These are phyloP conservation scores for Hymenoscyphus repandus DNA, from an alignment of 2,329 filamentous ascomycete species.

Conservation along the genomic window DNA sequence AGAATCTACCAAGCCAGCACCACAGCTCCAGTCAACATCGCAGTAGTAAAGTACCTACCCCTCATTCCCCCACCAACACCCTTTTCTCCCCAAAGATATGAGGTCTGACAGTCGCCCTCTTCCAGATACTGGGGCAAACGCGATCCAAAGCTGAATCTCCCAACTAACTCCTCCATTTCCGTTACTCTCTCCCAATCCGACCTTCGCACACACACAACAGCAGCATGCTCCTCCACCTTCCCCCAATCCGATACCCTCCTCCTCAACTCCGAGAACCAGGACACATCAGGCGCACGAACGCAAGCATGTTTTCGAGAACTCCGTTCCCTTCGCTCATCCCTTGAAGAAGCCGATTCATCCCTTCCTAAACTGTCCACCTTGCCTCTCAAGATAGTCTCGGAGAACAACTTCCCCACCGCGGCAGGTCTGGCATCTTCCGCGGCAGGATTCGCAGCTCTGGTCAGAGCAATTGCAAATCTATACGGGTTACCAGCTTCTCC, in stretches of 20 bases:
- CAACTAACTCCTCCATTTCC: conserved; percentile 95
- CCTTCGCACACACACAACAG: conserved; percentile 92
- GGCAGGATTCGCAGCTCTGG: conserved; percentile 63
- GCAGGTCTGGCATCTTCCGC: conserved; percentile 77
- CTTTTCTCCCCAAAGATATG: conserved; percentile 13
- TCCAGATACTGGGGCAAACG: conserved; percentile 91
- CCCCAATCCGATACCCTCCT: conserved; percentile 64
- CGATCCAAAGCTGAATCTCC: conserved; percentile 87
- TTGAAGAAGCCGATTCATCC: conserved; percentile 67
- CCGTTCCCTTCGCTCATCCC: conserved; percentile 65
- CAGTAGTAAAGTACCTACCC: conserved; percentile 77
- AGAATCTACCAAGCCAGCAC: conserved; percentile 85
- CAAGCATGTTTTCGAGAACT: conserved; percentile 90
- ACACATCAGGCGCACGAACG: conserved; percentile 83
- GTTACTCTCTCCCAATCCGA: conserved; percentile 94
- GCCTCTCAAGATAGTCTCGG: conserved; percentile 80
- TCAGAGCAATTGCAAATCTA: conserved; percentile 85
- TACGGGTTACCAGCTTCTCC: conserved; percentile 80
- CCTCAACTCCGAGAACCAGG: conserved; percentile 78
- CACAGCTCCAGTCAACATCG: conserved; percentile 96
- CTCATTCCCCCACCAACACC: conserved; percentile 10
- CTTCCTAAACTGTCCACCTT: conserved; percentile 77
- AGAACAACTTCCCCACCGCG: conserved; percentile 99
- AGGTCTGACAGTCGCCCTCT: background rate
- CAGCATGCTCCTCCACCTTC: conserved; percentile 77